These are phyloP conservation scores for Vicia villosa DNA, from an alignment of 306 rosid species.

Conservation along the genomic window DNA sequence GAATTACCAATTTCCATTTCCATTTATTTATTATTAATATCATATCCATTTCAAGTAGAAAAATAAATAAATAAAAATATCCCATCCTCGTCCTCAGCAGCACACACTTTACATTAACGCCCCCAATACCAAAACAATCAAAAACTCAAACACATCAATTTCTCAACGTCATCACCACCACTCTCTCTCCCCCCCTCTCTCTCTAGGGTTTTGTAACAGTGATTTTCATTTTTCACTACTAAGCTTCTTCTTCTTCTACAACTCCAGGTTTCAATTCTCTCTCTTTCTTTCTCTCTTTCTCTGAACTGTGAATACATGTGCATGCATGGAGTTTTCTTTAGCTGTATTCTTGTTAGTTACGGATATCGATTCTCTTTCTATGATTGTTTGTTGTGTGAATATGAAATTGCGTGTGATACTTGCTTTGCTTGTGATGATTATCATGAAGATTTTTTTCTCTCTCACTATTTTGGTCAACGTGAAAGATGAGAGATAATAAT, in stretches of 20 bases:
- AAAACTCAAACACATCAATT: conserved; percentile 41
- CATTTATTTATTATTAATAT: too few relatives aligned
- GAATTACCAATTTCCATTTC: background rate
- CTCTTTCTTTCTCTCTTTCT: background rate
- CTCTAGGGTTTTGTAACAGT: conserved; percentile 64
- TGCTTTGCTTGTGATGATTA: background rate
- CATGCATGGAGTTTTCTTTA: conserved; percentile 32
- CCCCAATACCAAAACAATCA: background rate
- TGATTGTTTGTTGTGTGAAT: background rate
- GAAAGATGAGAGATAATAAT: background rate
- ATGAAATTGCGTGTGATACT: conserved; percentile 10
- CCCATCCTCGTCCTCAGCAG: conserved; percentile 11
- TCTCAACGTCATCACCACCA: conserved; percentile 24
- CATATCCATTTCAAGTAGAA: too few relatives aligned
- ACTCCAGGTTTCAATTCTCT: conserved; percentile 4
- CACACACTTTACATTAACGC: conserved; percentile 18
- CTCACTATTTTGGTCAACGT: conserved; percentile 35
- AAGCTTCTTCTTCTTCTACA: background rate
- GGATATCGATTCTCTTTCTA: background rate
- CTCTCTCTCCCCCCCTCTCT: conserved; percentile 20
- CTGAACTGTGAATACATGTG: background rate
- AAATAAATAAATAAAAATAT: background rate
- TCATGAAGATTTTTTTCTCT: conserved; percentile 21
- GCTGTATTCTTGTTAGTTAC: background rate
- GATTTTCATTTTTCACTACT: conserved; percentile 44